phyloP scores from a whole-genome alignment of 2,329 filamentous ascomycete genomes.

The Pyricularia pennisetigena region DNA sequence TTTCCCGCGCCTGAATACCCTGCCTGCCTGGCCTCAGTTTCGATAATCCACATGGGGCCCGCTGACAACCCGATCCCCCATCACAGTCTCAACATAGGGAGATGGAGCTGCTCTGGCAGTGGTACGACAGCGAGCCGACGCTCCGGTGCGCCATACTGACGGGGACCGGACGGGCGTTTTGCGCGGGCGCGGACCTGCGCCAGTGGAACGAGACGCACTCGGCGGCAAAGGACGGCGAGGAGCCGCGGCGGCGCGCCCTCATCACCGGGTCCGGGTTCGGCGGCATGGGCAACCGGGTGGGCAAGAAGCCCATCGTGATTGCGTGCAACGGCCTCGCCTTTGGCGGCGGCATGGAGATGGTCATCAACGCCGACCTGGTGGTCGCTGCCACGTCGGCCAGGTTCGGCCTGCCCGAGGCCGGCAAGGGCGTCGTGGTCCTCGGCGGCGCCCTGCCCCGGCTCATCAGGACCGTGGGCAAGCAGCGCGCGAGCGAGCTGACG shows the following conservation, averaged over 20 bases:
- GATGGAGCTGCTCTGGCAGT: constrained; percentile 35
- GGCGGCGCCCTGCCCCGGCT: constrained; percentile 63
- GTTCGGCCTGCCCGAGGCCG: constrained; percentile 65
- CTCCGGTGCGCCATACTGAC: constrained; percentile 56
- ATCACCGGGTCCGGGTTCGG: constrained; percentile 41
- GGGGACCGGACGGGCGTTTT: constrained; percentile 54
- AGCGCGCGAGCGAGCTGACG: constrained; percentile 62
- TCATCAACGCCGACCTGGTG: constrained; percentile 63
- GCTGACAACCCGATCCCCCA: background rate
- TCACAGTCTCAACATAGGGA: constrained; percentile 30
- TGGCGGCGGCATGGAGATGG: constrained; percentile 70
- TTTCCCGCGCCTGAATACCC: background rate
- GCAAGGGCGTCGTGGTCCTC: constrained; percentile 59
- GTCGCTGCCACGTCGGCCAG: constrained; percentile 46
- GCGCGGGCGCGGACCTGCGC: constrained; percentile 58
- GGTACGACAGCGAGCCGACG: constrained; percentile 52
- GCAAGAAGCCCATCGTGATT: constrained; percentile 66
- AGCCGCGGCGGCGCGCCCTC: constrained; percentile 5
- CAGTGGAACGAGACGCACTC: constrained; percentile 41
- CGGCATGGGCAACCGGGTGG: constrained; percentile 53
- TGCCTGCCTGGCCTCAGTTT: too few relatives aligned
- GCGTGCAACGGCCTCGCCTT: constrained; percentile 68
- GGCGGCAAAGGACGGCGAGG: constrained; percentile 7
- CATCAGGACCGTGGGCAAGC: constrained; percentile 53
- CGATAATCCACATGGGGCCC: background rate